Percentiles rank a stretch among this genome's conserved stretches.
Conservation (phyloP, 495 filamentous ascomycete species). For the Trichoderma orchidacearum region DNA sequence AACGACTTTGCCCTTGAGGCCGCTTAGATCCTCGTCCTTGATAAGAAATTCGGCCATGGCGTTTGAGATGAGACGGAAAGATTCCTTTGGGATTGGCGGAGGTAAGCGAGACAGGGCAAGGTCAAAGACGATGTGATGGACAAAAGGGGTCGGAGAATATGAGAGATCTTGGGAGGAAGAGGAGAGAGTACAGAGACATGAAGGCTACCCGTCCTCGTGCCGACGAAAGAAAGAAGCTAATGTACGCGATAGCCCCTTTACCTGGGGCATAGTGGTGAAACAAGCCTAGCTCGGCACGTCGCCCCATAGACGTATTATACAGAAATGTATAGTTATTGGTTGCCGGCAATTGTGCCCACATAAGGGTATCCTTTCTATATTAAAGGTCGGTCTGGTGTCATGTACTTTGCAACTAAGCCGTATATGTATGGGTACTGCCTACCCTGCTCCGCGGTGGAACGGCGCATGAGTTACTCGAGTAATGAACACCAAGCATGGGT, state of each 20-base stretch:
- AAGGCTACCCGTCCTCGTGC: no score
- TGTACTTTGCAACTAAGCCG: neutral
- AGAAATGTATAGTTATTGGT: neutral
- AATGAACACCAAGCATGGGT: neutral
- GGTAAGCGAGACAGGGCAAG: neutral
- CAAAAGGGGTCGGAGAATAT: neutral
- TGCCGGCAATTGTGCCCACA: neutral
- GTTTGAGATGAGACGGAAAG: neutral
- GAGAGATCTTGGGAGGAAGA: neutral
- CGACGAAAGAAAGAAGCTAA: no score
- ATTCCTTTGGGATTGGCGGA: neutral
- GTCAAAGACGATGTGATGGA: neutral
- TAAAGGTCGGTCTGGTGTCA: neutral
- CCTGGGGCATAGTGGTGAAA: neutral
- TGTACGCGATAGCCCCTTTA: neutral
- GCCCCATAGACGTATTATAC: neutral
- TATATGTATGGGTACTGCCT: no score
- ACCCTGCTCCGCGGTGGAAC: neutral
- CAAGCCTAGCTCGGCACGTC: neutral
- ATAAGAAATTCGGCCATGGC: slow-evolving; percentile 19
- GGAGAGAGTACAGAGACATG: neutral
- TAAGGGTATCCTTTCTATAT: neutral
- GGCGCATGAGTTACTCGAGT: neutral
- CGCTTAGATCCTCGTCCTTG: slow-evolving; percentile 14
- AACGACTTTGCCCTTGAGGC: slow-evolving; percentile 30